Evolutionary conservation across 192 early-diverging fungal genomes (phyloP).

Genomic region (Mortierella claussenii): DNA sequence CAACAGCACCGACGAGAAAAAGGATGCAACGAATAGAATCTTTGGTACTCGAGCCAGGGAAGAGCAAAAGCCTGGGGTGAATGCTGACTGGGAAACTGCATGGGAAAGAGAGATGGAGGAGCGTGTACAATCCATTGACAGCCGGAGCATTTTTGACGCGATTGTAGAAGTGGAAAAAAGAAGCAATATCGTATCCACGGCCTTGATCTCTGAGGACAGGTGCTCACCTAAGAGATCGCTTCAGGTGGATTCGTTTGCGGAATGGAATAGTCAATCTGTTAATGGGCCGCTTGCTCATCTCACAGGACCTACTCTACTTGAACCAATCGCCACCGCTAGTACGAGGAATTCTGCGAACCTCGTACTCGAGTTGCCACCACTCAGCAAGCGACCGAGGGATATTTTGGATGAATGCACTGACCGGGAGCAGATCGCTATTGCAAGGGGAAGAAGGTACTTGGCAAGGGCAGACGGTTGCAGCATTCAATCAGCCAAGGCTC

Average conservation of each 20-base stretch:
- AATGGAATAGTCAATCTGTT: background rate
- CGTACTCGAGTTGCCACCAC: conserved; percentile 17
- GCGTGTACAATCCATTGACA: conserved; percentile 14
- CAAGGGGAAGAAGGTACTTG: too few species aligned
- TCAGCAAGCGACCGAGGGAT: conserved; percentile 33
- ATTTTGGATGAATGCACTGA: conserved; percentile 27
- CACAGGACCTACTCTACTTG: background rate
- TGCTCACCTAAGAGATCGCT: background rate
- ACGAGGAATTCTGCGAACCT: conserved; percentile 7
- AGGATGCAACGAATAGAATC: background rate
- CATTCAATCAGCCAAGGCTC: too few species aligned
- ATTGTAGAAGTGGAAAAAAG: background rate
- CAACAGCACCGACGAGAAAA: background rate
- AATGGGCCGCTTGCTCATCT: conserved; percentile 7
- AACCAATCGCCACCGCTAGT: background rate
- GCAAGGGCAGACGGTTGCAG: too few species aligned
- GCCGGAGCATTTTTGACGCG: conserved; percentile 12
- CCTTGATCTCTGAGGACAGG: background rate
- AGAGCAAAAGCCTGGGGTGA: background rate
- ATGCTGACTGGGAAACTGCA: conserved; percentile 6
- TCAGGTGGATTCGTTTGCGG: background rate
- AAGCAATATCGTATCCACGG: background rate
- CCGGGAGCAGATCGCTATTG: too few species aligned
- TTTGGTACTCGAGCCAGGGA: background rate
- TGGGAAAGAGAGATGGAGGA: conserved; percentile 32